Base-by-base conservation (phyloP, 2,329 filamentous ascomycete genomes). In the Neospermospora avenae region DNA sequence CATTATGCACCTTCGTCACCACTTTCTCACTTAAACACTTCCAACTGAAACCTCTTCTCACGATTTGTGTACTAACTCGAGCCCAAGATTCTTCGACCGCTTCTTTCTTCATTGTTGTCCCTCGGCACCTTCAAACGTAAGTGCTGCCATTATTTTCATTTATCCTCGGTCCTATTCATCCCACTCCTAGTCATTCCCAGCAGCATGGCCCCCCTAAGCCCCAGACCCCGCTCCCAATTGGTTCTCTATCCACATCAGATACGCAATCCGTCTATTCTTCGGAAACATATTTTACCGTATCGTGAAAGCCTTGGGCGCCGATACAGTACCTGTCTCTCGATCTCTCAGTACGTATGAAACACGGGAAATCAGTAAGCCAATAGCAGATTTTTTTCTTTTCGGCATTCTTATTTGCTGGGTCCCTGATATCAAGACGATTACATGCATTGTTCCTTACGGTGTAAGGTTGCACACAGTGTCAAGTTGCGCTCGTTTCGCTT, bases 101-200 rank as follows among this genome's bases (percentile, higher is more conserved):
- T n/a, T n/a, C n/a, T n/a, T n/a, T n/a, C n/a, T n/a, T n/a, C n/a
- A n/a, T n/a, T n/a, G n/a, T n/a, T n/a, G n/a, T n/a, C n/a, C n/a
- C n/a, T n/a, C n/a, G n/a, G n/a, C n/a, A n/a, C n/a, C n/a, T n/a
- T n/a, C n/a, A n/a, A n/a, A n/a, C n/a, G n/a, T n/a, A 31, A 31
- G 28, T 10, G 28, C 11, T 31, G 6, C 28, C 28, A 31, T n/a
- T n/a, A 31, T 31, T 31, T 10, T 14, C 35, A 57, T 42, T 55
- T 45, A 57, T 44, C 54, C 55, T 64, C 62, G 62, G 59, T 53
- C 59, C 51, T 62, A 60, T 56, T 64, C 51, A 42, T 25, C 51
- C 55, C 49, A 24, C 25, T 42, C n/a, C n/a, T n/a, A n/a, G n/a
- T n/a, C n/a, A n/a, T 24, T 24, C 44, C 55, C 49, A 31, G 25